These are phyloP conservation scores for Malania oleifera DNA, from an alignment of 164 flowering plant species.

Conservation along the genomic window DNA sequence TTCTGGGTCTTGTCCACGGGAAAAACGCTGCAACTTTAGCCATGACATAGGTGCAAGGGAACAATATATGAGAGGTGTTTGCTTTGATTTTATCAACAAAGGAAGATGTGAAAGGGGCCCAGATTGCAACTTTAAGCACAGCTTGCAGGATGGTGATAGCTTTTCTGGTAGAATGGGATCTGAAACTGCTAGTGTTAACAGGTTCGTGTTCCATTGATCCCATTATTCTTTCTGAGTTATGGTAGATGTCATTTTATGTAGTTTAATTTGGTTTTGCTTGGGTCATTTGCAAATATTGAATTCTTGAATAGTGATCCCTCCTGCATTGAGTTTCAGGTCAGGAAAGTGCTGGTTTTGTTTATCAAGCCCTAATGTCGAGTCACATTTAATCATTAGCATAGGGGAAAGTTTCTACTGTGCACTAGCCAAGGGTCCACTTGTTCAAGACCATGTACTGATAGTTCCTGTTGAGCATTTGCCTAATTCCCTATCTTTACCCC, in stretches of 20 bases:
- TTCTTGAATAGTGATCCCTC: neutral
- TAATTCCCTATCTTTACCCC: conserved; percentile 47
- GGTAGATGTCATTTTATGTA: neutral
- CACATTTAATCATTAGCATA: conserved; percentile 72
- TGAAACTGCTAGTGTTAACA: conserved; percentile 31
- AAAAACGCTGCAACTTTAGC: conserved; percentile 64
- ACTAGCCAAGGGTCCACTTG: conserved; percentile 84
- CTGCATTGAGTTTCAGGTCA: conserved; percentile 45
- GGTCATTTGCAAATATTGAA: neutral
- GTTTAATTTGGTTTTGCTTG: neutral
- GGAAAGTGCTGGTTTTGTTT: conserved; percentile 96
- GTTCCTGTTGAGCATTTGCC: conserved; percentile 82
- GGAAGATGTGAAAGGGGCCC: conserved; percentile 95
- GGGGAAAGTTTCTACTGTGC: conserved; percentile 84
- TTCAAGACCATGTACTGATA: conserved; percentile 70
- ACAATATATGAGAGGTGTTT: conserved; percentile 70
- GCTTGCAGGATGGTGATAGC: conserved; percentile 46
- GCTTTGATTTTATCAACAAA: conserved; percentile 86
- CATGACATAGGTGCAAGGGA: conserved; percentile 75
- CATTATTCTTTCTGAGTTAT: neutral
- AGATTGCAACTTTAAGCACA: conserved; percentile 77
- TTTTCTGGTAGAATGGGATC: conserved; percentile 32
- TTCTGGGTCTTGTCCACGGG: conserved; percentile 83
- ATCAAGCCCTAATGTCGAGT: conserved; percentile 82
- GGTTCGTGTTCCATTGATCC: conserved; percentile 35